phyloP scores from a whole-genome alignment of 1,139 yeast species.

The Protomyces inundatus region DNA sequence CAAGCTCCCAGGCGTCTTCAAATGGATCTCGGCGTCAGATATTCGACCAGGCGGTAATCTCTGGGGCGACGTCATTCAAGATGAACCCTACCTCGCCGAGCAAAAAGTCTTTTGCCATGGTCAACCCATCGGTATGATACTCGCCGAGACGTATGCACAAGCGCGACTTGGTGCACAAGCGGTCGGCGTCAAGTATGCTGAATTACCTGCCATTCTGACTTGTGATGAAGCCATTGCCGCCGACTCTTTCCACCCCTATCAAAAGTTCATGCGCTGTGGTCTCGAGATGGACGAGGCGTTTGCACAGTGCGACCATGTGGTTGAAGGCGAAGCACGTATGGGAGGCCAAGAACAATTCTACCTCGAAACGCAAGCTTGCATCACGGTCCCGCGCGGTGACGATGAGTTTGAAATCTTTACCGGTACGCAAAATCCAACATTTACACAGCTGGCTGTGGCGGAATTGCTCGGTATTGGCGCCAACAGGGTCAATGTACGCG shows the following conservation, averaged over 20 bases:
- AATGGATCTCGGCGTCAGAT: constrained; percentile 43
- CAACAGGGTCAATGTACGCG: constrained; percentile 41
- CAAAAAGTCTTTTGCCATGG: constrained; percentile 44
- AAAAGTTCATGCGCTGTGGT: constrained; percentile 36
- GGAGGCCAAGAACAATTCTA: constrained; percentile 50
- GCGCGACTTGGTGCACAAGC: constrained; percentile 45
- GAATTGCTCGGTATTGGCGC: constrained; percentile 44
- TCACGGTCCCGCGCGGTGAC: constrained; percentile 44
- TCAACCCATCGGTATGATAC: constrained; percentile 45
- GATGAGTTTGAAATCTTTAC: constrained; percentile 45
- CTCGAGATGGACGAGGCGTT: constrained; percentile 45
- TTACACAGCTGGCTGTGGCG: constrained; percentile 44
- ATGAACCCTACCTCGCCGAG: constrained; percentile 45
- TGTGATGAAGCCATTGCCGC: constrained; percentile 45
- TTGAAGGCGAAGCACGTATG: constrained; percentile 42
- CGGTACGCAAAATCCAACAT: constrained; percentile 45
- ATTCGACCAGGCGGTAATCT: constrained; percentile 41
- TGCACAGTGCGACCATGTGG: constrained; percentile 38
- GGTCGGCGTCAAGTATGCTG: constrained; percentile 45
- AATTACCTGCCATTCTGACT: constrained; percentile 41
- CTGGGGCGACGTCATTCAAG: constrained; percentile 45
- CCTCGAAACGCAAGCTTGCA: constrained; percentile 45
- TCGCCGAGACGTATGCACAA: constrained; percentile 42
- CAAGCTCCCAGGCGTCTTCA: constrained; percentile 43
- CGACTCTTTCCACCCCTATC: constrained; percentile 41